phyloP scores from a whole-genome alignment of 2,329 filamentous ascomycete genomes.

The Alternaria consortialis region DNA sequence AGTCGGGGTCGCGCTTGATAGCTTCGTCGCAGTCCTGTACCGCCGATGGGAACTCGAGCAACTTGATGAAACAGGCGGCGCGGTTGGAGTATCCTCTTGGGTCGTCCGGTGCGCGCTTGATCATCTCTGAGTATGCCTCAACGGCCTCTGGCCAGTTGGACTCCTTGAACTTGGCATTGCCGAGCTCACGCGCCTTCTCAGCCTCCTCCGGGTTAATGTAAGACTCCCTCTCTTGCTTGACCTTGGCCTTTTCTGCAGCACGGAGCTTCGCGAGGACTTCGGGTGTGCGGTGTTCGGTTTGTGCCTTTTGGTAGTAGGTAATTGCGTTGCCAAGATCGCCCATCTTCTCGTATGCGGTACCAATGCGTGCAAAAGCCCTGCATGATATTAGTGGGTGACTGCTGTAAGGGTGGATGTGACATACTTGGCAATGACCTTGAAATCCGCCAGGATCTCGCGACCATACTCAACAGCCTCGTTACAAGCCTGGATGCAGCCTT shows the following conservation, averaged over 20 bases:
- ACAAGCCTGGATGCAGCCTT: conserved; percentile 86
- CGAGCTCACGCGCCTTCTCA: conserved; percentile 92
- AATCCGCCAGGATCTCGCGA: conserved; percentile 88
- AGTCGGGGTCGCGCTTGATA: conserved; percentile 88
- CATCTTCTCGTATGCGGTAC: conserved; percentile 89
- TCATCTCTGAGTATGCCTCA: conserved; percentile 94
- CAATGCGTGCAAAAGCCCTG: conserved; percentile 89
- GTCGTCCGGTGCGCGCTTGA: conserved; percentile 91
- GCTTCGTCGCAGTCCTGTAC: conserved; percentile 91
- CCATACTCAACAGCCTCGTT: conserved; percentile 90
- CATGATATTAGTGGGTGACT: conserved; percentile 16
- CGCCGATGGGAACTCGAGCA: conserved; percentile 93
- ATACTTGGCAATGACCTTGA: conserved; percentile 96
- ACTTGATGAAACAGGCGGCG: conserved; percentile 94
- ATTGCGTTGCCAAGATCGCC: conserved; percentile 82
- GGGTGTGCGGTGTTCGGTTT: conserved; percentile 95
- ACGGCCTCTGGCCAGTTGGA: conserved; percentile 95
- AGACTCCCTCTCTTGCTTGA: conserved; percentile 74
- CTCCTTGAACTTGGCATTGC: conserved; percentile 97
- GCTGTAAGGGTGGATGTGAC: not conserved
- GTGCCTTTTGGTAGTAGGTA: conserved; percentile 88
- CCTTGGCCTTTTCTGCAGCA: conserved; percentile 85
- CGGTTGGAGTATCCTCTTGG: conserved; percentile 97
- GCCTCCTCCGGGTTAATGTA: conserved; percentile 93
- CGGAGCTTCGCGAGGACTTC: conserved; percentile 94